These are phyloP conservation scores for Hymenoscyphus linearis DNA, from an alignment of 2,329 filamentous ascomycete genomes.

Conservation along the genomic window DNA sequence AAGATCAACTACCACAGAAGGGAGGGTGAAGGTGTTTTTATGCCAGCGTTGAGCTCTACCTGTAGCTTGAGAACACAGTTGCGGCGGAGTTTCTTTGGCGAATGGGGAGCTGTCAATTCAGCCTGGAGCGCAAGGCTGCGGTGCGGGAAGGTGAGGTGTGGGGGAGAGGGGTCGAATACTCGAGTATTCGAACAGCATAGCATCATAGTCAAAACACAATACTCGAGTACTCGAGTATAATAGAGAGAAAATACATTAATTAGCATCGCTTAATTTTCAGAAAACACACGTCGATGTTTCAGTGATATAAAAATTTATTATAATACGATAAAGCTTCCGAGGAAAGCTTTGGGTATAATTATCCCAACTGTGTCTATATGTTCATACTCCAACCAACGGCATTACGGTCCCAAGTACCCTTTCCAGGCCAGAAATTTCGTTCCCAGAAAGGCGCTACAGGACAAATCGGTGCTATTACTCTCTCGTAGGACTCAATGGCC, in stretches of 20 bases:
- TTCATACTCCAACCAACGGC: background rate
- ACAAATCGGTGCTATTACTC: constrained; percentile 8
- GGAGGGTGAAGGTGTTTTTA: background rate
- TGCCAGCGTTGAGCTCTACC: background rate
- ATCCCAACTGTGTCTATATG: background rate
- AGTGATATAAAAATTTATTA: background rate
- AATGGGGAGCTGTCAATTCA: constrained; percentile 17
- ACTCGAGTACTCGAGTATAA: background rate
- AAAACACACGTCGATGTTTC: background rate
- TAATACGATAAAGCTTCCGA: background rate
- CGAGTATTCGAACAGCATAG: background rate
- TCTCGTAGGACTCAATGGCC: constrained; percentile 59
- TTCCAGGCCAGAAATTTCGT: no score
- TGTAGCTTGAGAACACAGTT: constrained; percentile 27
- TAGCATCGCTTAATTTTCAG: background rate
- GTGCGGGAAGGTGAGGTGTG: no score
- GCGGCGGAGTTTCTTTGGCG: constrained; percentile 15
- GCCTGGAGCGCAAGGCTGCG: constrained; percentile 28
- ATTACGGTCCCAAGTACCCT: no score
- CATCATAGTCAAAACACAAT: background rate
- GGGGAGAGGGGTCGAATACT: background rate
- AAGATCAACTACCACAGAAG: background rate
- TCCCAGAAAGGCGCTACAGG: no score
- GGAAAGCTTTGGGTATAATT: background rate
- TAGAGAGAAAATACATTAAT: no score